Percentiles rank a stretch among this genome's conserved stretches.
Evolutionary conservation across 257 asterid species (phyloP).

Genomic region (Ligustrum vulgare): DNA sequence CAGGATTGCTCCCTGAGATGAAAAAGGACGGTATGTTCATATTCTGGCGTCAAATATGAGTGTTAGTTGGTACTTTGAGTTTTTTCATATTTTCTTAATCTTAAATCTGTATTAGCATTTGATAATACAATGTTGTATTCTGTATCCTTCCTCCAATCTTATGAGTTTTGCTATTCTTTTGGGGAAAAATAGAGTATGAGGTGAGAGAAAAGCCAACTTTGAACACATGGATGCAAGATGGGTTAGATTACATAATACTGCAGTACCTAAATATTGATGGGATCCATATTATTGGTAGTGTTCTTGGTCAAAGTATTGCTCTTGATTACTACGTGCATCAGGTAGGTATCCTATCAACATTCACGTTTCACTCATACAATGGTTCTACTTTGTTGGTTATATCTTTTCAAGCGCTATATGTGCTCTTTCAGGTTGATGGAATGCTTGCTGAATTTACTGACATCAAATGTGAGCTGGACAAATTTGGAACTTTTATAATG

Average conservation of each 20-base stretch:
- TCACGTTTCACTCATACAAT: not conserved
- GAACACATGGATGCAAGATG: slow-evolving; percentile 93
- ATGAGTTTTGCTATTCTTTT: slow-evolving; percentile 21
- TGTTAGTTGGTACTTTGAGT: too few relatives aligned
- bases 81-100: too few relatives aligned
- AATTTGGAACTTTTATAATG: slow-evolving; percentile 94
- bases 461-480: slow-evolving; percentile 92
- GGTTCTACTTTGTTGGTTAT: slow-evolving; percentile 1
- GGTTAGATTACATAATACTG: slow-evolving; percentile 81
- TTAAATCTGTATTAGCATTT: too few relatives aligned
- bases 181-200: slow-evolving; percentile 64
- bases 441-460: slow-evolving; percentile 94
- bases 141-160: slow-evolving; percentile 6
- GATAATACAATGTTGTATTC: too few relatives aligned
- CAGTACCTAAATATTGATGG: slow-evolving; percentile 78
- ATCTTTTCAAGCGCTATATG: slow-evolving; percentile 1
- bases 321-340: slow-evolving; percentile 97
- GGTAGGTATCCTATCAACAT: slow-evolving; percentile 43
- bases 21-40: slow-evolving; percentile 79
- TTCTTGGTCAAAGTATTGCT: slow-evolving; percentile 98
- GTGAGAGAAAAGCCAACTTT: slow-evolving; percentile 72
- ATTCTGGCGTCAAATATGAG: not conserved
- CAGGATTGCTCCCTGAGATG: slow-evolving; percentile 90
- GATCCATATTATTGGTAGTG: slow-evolving; percentile 93
- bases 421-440: slow-evolving; percentile 76